Evolutionary conservation across 305 asterid genomes (phyloP).

Genomic region (Fraxinus baroniana): DNA sequence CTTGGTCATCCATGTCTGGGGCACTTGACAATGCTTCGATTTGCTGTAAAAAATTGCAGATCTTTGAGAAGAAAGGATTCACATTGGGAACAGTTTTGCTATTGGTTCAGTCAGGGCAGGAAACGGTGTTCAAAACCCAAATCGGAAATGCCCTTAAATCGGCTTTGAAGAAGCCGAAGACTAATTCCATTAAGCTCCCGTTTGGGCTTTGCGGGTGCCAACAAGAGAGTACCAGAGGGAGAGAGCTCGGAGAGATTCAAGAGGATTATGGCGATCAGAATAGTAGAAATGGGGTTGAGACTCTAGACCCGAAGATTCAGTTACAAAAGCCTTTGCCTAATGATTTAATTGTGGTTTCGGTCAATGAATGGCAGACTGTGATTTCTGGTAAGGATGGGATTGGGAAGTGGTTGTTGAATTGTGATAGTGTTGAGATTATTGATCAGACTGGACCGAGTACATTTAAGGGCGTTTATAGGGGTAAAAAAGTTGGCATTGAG

Average conservation of each 20-base stretch:
- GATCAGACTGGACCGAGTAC: constrained; percentile 68
- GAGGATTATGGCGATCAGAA: constrained; percentile 61
- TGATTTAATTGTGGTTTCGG: constrained; percentile 63
- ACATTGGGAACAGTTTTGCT: constrained; percentile 74
- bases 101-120: constrained; percentile 69
- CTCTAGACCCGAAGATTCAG: constrained; percentile 44
- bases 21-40: constrained; percentile 80
- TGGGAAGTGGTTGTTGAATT: constrained; percentile 68
- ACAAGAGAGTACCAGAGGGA: constrained; percentile 66
- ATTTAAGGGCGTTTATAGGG: constrained; percentile 72
- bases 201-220: constrained; percentile 96
- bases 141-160: constrained; percentile 74
- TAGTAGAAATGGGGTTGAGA: constrained; percentile 56
- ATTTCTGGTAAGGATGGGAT: constrained; percentile 63
- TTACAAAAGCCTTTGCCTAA: constrained; percentile 60
- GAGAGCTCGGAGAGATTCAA: constrained; percentile 61
- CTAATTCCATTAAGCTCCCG: constrained; percentile 65
- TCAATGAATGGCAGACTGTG: constrained; percentile 94
- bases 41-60: constrained; percentile 81
- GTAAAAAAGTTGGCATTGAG: constrained; percentile 72
- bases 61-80: constrained; percentile 90
- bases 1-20: constrained; percentile 92
- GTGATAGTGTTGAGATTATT: constrained; percentile 62
- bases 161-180: constrained; percentile 71
- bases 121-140: constrained; percentile 62